Percentiles rank a stretch among this genome's conserved stretches.
These are phyloP conservation scores for Coemansia sp. DNA, from an alignment of 192 early-diverging fungal genomes.

Conservation along the genomic window DNA sequence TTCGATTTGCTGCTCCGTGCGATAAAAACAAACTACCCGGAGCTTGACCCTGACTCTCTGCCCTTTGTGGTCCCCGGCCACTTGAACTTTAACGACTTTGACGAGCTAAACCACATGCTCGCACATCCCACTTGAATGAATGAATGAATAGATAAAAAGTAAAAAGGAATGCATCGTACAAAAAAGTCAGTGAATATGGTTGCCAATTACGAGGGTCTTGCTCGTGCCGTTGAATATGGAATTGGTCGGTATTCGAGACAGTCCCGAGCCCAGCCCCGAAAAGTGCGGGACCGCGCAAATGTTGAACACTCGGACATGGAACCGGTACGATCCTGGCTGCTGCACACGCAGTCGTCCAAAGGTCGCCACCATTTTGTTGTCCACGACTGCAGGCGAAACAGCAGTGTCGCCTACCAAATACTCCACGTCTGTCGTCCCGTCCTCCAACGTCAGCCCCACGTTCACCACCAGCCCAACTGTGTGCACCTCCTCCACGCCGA, in stretches of 20 bases:
- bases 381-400: slow-evolving; percentile 14
- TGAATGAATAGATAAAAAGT: background rate
- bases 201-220: slow-evolving; percentile 16
- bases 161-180: background rate
- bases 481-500: slow-evolving; percentile 19
- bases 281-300: slow-evolving; percentile 16
- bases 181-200: slow-evolving; percentile 4
- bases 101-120: no score
- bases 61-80: slow-evolving; percentile 5
- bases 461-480: slow-evolving; percentile 27
- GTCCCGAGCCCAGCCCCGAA: background rate
- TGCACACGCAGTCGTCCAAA: slow-evolving; percentile 16
- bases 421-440: slow-evolving; percentile 32
- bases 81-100: no score
- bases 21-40: slow-evolving; percentile 11
- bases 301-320: slow-evolving; percentile 30
- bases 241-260: slow-evolving; percentile 10
- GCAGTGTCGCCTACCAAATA: slow-evolving; percentile 17
- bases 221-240: slow-evolving; percentile 25
- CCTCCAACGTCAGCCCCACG: slow-evolving; percentile 20
- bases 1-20: slow-evolving; percentile 18
- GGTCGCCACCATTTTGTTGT: slow-evolving; percentile 17
- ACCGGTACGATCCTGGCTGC: slow-evolving; percentile 24
- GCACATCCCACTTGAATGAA: no score
- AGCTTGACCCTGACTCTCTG: slow-evolving; percentile 27